A percentile compares a stretch with the other conserved stretches of the same genome.
Conservation (phyloP, 371 early-diverging fungal genomes). For the Mortierella sp. region DNA sequence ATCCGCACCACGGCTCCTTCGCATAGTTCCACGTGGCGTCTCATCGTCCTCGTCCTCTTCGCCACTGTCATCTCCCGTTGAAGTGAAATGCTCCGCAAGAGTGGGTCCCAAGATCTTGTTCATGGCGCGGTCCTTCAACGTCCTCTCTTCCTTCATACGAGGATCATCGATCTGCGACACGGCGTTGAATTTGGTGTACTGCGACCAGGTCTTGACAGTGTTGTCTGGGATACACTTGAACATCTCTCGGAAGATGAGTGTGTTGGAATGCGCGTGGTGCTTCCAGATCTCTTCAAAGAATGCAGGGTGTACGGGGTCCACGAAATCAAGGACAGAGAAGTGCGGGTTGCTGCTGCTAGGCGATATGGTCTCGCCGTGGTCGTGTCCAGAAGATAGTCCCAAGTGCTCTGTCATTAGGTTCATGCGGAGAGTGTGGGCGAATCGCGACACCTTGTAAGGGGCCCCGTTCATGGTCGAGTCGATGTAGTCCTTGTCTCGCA, state of each 20-base stretch:
- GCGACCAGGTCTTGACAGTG: conserved; percentile 67
- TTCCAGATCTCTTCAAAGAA: conserved; percentile 67
- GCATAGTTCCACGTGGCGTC: not conserved
- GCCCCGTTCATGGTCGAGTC: conserved; percentile 80
- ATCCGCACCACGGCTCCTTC: not conserved
- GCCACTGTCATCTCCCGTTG: conserved; percentile 38
- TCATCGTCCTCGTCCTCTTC: conserved; percentile 45
- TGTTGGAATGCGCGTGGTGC: conserved; percentile 66
- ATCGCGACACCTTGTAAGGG: conserved; percentile 78
- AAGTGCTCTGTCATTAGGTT: conserved; percentile 89
- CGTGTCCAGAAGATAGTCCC: conserved; percentile 69
- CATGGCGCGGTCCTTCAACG: conserved; percentile 64
- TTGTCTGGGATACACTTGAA: conserved; percentile 82
- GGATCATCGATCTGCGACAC: conserved; percentile 56
- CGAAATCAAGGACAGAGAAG: conserved; percentile 49
- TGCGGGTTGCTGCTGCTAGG: conserved; percentile 3
- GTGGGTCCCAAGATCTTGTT: conserved; percentile 54
- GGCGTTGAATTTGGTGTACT: conserved; percentile 70
- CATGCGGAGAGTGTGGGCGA: conserved; percentile 84
- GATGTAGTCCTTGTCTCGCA: conserved; percentile 83
- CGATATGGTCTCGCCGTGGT: not conserved
- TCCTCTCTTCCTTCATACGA: conserved; percentile 51
- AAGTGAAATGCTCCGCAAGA: conserved; percentile 39
- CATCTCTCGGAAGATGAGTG: conserved; percentile 67
- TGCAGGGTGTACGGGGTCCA: conserved; percentile 56